Percentiles rank a stretch among this genome's conserved stretches.
phyloP scores from a whole-genome alignment of 305 asterid genomes.

The Fraxinus xanthoxyloides region DNA sequence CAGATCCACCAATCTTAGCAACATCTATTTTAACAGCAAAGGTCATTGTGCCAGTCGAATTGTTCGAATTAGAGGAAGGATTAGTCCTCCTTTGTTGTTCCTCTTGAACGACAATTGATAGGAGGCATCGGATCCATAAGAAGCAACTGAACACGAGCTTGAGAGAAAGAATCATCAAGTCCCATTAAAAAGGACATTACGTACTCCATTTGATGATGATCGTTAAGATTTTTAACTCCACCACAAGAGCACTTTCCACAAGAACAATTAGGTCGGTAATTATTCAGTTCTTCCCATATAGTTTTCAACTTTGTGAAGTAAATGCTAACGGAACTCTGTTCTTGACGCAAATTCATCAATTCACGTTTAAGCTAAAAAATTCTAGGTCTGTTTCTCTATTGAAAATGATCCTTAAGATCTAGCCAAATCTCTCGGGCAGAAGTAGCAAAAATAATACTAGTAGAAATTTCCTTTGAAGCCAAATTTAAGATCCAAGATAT shows the following conservation, averaged over 20 bases:
- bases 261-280: neutral
- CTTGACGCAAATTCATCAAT: too few relatives aligned
- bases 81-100: neutral
- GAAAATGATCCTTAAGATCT: too few relatives aligned
- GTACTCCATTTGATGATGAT: neutral
- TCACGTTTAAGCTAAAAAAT: too few relatives aligned
- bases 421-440: too few relatives aligned
- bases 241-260: neutral
- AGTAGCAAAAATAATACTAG: too few relatives aligned
- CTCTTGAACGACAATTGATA: neutral
- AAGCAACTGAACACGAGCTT: neutral
- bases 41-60: neutral
- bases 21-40: neutral
- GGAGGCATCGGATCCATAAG: neutral
- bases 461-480: too few relatives aligned
- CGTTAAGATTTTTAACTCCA: neutral
- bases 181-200: neutral
- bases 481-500: too few relatives aligned
- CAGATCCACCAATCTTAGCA: too few relatives aligned
- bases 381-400: too few relatives aligned
- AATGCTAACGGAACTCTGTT: too few relatives aligned
- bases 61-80: neutral
- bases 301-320: too few relatives aligned
- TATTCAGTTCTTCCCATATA: too few relatives aligned
- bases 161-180: neutral